Conservation (phyloP, 306 rosid species). For the Prunus mongolica region DNA sequence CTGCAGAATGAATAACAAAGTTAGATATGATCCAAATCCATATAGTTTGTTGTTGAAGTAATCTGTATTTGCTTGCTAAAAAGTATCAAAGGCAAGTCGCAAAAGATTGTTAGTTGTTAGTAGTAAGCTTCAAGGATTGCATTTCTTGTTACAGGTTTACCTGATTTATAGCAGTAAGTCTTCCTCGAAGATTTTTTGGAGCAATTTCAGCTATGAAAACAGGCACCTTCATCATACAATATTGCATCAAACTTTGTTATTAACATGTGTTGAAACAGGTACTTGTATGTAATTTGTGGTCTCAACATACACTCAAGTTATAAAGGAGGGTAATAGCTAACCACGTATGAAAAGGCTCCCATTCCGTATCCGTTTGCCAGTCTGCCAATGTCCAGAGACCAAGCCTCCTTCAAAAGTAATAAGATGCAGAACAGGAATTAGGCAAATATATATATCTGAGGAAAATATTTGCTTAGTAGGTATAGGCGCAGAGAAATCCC, state of each 20-base stretch:
- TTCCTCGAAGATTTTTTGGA: slow-evolving; percentile 81
- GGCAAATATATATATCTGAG: neutral
- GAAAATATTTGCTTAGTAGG: neutral
- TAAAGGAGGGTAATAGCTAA: slow-evolving; percentile 7
- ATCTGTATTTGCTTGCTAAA: neutral
- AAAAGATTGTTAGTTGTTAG: neutral
- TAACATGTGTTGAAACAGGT: neutral
- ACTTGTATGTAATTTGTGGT: neutral
- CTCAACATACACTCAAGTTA: neutral
- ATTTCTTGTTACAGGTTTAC: slow-evolving; percentile 24
- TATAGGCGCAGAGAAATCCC: neutral
- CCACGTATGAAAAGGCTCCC: slow-evolving; percentile 93
- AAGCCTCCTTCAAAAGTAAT: slow-evolving; percentile 40
- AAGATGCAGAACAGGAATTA: slow-evolving; percentile 18
- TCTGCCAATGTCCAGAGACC: slow-evolving; percentile 77
- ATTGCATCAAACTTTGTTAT: neutral
- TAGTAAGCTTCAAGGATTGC: neutral
- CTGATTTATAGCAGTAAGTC: slow-evolving; percentile 82
- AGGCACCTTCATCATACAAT: slow-evolving; percentile 61
- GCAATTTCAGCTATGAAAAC: slow-evolving; percentile 88
- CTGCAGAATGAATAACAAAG: slow-evolving; percentile 22
- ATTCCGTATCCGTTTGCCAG: slow-evolving; percentile 90
- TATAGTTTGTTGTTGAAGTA: neutral
- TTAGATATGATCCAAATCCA: neutral
- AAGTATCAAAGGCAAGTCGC: neutral